Evolutionary conservation across 192 early-diverging fungal genomes (phyloP).

Genomic region (Podila horticola): DNA sequence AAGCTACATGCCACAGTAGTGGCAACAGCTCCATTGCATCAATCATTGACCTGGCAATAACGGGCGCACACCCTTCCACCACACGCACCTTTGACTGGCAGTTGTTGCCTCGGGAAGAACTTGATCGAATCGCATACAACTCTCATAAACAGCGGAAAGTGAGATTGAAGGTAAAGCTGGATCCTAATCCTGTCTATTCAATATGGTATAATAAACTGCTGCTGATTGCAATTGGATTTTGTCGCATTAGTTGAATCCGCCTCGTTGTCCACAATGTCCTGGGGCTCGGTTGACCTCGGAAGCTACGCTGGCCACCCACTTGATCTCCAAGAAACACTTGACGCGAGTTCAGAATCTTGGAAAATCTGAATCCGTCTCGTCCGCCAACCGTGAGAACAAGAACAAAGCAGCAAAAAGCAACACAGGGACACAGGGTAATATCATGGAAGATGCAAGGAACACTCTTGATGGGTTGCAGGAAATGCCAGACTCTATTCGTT

Average conservation of each 20-base stretch:
- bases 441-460: neutral
- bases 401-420: neutral
- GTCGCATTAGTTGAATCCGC: slow-evolving; percentile 9
- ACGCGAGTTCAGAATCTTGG: slow-evolving; percentile 4
- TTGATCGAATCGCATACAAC: slow-evolving; percentile 22
- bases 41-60: neutral
- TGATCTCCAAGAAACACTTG: slow-evolving; percentile 19
- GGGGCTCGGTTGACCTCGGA: slow-evolving; percentile 20
- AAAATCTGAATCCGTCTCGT: neutral
- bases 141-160: slow-evolving; percentile 22
- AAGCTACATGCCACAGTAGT: neutral
- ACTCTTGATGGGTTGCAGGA: neutral
- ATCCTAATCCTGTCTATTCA: neutral
- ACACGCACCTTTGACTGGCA: slow-evolving; percentile 21
- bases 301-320: slow-evolving; percentile 24
- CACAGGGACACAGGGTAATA: neutral
- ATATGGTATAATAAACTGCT: too few relatives aligned
- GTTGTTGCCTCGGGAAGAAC: slow-evolving; percentile 14
- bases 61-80: neutral
- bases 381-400: neutral
- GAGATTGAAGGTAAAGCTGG: slow-evolving; percentile 12
- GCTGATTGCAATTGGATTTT: too few relatives aligned
- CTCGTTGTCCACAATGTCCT: slow-evolving; percentile 22
- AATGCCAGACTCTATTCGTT: neutral
- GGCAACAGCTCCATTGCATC: neutral